Evolutionary conservation across 768 basidiomycete genomes (phyloP), one percentile per base, ranked within the genome.

Genomic region (Psilocybe tampanensis): DNA sequence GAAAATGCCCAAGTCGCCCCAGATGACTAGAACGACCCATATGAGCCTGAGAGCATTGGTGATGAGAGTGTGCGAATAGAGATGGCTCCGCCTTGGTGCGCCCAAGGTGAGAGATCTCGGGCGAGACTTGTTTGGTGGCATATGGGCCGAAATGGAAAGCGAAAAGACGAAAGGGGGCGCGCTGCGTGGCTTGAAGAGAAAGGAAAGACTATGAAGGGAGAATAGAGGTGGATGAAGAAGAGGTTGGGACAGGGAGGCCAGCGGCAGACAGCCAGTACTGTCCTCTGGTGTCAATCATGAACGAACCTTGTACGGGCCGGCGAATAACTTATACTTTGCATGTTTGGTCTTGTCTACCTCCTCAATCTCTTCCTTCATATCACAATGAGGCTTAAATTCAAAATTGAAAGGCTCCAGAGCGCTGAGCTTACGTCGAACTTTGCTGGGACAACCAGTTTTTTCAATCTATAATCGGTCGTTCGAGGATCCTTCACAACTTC

Each of bases 1-100:
- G 68, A 84, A 89, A 17, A 74, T 68, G 9, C 84, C 84, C 26
- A 83, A 64, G 62, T 92, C 90, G 51, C 81, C 88, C 83, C 86
- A 87, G 21, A 89, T 72, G 47, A 91, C 73, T 12, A 82, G 55
- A 1, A 84, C 63, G 44, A 88, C 70, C 83, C 86, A 86, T 44
- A 80, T 55, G 24, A 81, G 60, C 15, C 81, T 79, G 39, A 83
- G 71, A n/a, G 70, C 69, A 60, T 80, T 78, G 43, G 79, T 70
- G 34, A 60, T 44, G 26, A 63, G 47, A 17, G 55, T 43, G 60
- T 59, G 66, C 23, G 60, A 61, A 47, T 58, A 58, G 41, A 61
- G 56, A 45, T 58, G 56, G 33, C 56, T 61, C 48, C 54, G 56
- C 18, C 56, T 58, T 17, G 60, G 33, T 19, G 52, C 19, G 33